Conservation (phyloP, 305 asterid species). For the Ajuga reptans region DNA sequence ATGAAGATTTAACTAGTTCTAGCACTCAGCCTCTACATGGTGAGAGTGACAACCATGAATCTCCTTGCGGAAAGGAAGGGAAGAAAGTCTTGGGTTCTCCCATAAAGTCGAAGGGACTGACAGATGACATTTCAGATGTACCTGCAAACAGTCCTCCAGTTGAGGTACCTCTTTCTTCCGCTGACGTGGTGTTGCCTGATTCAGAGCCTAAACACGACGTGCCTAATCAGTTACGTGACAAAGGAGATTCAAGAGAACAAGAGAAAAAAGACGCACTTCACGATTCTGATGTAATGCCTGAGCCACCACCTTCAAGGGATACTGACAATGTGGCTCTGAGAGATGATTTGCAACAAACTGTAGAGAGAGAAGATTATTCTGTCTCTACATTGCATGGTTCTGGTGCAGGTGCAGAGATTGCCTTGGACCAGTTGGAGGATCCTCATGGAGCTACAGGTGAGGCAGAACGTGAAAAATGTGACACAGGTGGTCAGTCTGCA, state of each 20-base stretch:
- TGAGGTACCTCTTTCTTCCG: conserved; percentile 15
- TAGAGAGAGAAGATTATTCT: conserved; percentile 14
- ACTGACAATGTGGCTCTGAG: conserved; percentile 14
- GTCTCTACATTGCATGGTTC: conserved; percentile 23
- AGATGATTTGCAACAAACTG: conserved; percentile 13
- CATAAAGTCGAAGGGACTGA: not conserved
- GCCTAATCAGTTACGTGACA: conserved; percentile 6
- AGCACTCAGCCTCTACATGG: conserved; percentile 15
- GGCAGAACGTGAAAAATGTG: conserved; percentile 18
- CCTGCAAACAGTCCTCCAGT: conserved; percentile 12
- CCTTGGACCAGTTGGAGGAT: conserved; percentile 18
- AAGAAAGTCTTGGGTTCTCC: conserved; percentile 16
- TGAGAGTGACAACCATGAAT: not conserved
- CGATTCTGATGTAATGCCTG: conserved; percentile 21
- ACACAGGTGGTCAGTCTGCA: conserved; percentile 6
- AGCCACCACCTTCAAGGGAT: conserved; percentile 9
- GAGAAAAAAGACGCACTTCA: conserved; percentile 17
- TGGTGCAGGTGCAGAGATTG: conserved; percentile 4
- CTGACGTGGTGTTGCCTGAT: conserved; percentile 12
- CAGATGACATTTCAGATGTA: conserved; percentile 2
- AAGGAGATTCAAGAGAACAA: conserved; percentile 15
- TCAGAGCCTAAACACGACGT: not conserved
- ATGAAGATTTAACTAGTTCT: conserved; percentile 13
- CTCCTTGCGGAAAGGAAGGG: conserved; percentile 17
- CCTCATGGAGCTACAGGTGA: conserved; percentile 18